Conservation (phyloP, 2,329 filamentous ascomycete species). For the Aspergillus sp. region DNA sequence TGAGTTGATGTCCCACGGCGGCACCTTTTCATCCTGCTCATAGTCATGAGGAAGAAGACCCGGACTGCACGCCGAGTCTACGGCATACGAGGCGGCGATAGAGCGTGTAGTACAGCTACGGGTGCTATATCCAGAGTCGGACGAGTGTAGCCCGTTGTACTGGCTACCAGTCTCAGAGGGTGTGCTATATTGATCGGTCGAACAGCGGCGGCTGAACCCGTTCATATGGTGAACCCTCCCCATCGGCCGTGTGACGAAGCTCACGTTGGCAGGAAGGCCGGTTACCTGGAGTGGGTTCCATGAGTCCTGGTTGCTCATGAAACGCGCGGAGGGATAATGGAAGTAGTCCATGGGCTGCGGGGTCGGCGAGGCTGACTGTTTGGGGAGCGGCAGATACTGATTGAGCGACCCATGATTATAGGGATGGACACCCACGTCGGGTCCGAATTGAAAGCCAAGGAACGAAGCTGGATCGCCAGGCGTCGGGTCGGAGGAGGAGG, state of each 20-base stretch:
- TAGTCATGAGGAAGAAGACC: slow-evolving; percentile 28
- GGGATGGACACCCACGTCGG: slow-evolving; percentile 27
- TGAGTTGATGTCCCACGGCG: slow-evolving; percentile 25
- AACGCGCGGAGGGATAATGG: slow-evolving; percentile 27
- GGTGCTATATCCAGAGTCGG: slow-evolving; percentile 45
- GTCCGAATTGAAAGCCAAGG: slow-evolving; percentile 32
- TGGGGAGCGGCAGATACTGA: slow-evolving; percentile 25
- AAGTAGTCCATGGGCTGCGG: slow-evolving; percentile 28
- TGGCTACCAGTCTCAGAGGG: slow-evolving; percentile 41
- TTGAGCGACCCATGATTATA: slow-evolving; percentile 25
- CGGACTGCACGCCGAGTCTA: slow-evolving; percentile 36
- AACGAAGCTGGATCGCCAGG: slow-evolving; percentile 31
- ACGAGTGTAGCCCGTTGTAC: slow-evolving; percentile 33
- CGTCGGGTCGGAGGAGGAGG: slow-evolving; percentile 20
- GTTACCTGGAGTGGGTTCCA: slow-evolving; percentile 41
- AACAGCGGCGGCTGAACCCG: slow-evolving; percentile 30
- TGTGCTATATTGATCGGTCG: slow-evolving; percentile 32
- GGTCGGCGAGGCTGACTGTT: slow-evolving; percentile 24
- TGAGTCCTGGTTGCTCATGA: slow-evolving; percentile 32
- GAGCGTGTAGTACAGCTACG: slow-evolving; percentile 35
- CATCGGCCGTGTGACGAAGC: slow-evolving; percentile 26
- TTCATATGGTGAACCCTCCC: slow-evolving; percentile 23
- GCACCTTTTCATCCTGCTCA: slow-evolving; percentile 25
- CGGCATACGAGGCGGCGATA: slow-evolving; percentile 32
- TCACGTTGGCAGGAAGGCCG: slow-evolving; percentile 26